Conservation (phyloP, 2,329 filamentous ascomycete species). For the Ophiostoma novo-ulmi region DNA sequence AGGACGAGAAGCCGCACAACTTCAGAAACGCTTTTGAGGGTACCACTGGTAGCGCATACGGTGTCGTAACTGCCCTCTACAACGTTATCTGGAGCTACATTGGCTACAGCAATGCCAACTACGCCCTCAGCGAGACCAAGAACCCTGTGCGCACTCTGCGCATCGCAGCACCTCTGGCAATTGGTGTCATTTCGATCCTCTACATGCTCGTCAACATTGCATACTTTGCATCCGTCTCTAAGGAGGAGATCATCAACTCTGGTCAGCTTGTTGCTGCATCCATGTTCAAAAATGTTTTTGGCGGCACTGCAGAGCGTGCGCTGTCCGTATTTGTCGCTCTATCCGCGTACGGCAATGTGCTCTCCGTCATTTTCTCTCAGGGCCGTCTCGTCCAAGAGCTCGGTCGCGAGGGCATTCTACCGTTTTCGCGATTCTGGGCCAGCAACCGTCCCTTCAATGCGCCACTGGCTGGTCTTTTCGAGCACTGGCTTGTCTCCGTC, state of each 20-base stretch:
- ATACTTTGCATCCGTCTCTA: slow-evolving; percentile 57
- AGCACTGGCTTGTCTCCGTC: slow-evolving; percentile 60
- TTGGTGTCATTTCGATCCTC: slow-evolving; percentile 53
- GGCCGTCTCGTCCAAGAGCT: slow-evolving; percentile 62
- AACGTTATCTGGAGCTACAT: slow-evolving; percentile 68
- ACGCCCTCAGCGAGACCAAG: slow-evolving; percentile 59
- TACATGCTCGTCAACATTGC: slow-evolving; percentile 65
- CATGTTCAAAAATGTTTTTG: slow-evolving; percentile 54
- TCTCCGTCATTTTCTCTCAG: slow-evolving; percentile 64
- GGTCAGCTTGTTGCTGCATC: slow-evolving; percentile 50
- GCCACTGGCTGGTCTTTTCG: slow-evolving; percentile 55
- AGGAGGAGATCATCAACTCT: slow-evolving; percentile 48
- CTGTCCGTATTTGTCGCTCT: slow-evolving; percentile 62
- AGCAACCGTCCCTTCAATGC: slow-evolving; percentile 61
- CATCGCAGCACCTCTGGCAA: slow-evolving; percentile 57
- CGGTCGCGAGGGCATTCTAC: slow-evolving; percentile 61
- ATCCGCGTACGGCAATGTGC: slow-evolving; percentile 62
- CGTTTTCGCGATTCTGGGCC: slow-evolving; percentile 58
- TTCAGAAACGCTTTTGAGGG: slow-evolving; percentile 60
- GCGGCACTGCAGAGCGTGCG: slow-evolving; percentile 50
- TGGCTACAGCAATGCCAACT: slow-evolving; percentile 65
- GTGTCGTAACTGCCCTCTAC: slow-evolving; percentile 64
- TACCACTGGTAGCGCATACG: slow-evolving; percentile 61
- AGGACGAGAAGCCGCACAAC: slow-evolving; percentile 44
- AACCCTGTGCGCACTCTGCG: slow-evolving; percentile 61